Evolutionary conservation across 2,329 filamentous ascomycete species (phyloP), one percentile per base, ranked within the genome.

Genomic region (Hypoxylon sp.): DNA sequence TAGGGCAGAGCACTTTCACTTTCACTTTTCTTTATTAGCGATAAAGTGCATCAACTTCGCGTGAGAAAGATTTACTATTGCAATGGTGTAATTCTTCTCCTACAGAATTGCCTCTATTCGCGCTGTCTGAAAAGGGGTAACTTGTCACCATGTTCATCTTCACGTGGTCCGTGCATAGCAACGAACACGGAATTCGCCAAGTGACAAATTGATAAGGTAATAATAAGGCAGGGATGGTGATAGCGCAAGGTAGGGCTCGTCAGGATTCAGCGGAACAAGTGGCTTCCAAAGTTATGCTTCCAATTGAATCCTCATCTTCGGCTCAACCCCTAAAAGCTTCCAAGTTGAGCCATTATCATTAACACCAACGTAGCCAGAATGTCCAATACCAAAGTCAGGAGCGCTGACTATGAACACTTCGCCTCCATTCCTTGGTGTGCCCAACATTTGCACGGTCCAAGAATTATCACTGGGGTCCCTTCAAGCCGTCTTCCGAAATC

Each of bases 371-470:
- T n/a, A 51, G 14, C 32, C 28, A 65, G n/a, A 25, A 65, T 65
- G 62, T 41, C 50, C 34, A 36, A 50, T 43, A 32, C 43, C 5
- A 11, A 58, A 56, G 25, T 23, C 23, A 9, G 17, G 28, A 57
- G 14, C 13, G 59, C 68, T 34, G 73, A 73, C 25, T 52, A 68
- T 55, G 67, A 67, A 5, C 71, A 75, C 38, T 76, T 76, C 46
- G 63, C 64, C 10, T 68, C 72, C 1, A 82, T 84, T 23, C 82
- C 85, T 11, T 88, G 86, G 85, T 86, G 82, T 63, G 78, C 79
- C 1, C 72, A 74, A 13, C 78, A 85, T 48, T 78, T 88, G 50
- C 71, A 76, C 3, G 77, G 81, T 21, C 78, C 82, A 0, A 75
- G 79, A 19, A 36, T 72, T 11, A 50, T 68, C 28, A 34, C 60